Conservation (phyloP, 305 asterid species). For the Fraxinus greggii region DNA sequence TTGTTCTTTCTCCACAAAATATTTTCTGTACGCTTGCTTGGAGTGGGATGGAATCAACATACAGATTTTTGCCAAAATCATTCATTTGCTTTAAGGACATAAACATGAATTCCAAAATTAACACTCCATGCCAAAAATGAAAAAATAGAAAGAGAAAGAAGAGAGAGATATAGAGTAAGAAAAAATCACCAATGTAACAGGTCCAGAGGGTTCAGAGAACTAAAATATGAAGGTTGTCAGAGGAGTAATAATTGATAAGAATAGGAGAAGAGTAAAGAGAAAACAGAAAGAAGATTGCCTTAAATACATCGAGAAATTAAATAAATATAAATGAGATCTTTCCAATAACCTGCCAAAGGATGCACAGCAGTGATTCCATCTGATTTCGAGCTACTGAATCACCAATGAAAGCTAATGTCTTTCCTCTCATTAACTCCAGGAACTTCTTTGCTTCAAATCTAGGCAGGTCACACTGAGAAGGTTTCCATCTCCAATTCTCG, state of each 20-base stretch:
- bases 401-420: slow-evolving; percentile 89
- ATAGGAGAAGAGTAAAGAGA: background rate
- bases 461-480: slow-evolving; percentile 74
- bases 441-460: slow-evolving; percentile 69
- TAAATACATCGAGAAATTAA: background rate
- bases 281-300: background rate
- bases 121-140: background rate
- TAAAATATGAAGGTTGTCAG: background rate
- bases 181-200: background rate
- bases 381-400: slow-evolving; percentile 97
- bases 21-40: background rate
- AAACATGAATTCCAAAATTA: background rate
- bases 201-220: background rate
- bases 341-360: slow-evolving; percentile 83
- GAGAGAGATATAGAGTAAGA: background rate
- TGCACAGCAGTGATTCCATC: slow-evolving; percentile 90
- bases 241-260: background rate
- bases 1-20: background rate
- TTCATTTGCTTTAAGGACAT: background rate
- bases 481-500: slow-evolving; percentile 96
- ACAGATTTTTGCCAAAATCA: background rate
- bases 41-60: background rate
- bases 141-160: background rate
- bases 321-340: background rate
- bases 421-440: slow-evolving; percentile 88